phyloP scores from a whole-genome alignment of 2,329 filamentous ascomycete genomes.

The Graphilbum sp. region DNA sequence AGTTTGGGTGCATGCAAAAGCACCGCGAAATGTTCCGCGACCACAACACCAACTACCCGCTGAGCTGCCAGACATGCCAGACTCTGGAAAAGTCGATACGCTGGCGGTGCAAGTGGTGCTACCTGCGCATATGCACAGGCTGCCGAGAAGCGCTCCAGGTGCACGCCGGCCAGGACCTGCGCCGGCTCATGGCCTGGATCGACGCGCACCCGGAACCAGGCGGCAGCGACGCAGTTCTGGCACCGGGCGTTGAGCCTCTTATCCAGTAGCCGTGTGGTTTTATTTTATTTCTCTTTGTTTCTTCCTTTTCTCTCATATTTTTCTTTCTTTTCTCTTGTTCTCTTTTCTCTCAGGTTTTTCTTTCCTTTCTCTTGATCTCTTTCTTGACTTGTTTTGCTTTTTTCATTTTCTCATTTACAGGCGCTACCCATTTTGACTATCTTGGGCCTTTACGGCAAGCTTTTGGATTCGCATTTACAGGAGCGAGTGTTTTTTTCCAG shows the following conservation, averaged over 20 bases:
- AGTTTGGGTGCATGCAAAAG: constrained; percentile 28
- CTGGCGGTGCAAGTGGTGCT: constrained; percentile 32
- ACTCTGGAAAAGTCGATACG: constrained; percentile 27
- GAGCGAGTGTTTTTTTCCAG: too few relatives aligned
- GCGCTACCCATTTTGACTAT: too few relatives aligned
- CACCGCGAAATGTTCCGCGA: constrained; percentile 32
- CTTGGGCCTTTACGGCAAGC: too few relatives aligned
- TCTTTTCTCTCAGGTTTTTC: not conserved
- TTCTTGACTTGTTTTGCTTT: too few relatives aligned
- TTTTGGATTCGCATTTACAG: too few relatives aligned
- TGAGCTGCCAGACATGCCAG: constrained; percentile 37
- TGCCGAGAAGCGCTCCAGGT: constrained; percentile 27
- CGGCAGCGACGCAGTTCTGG: not conserved
- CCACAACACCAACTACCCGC: constrained; percentile 30
- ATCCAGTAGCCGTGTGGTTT: not conserved
- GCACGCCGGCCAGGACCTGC: constrained; percentile 26
- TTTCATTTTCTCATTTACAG: too few relatives aligned
- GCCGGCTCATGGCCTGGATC: constrained; percentile 20
- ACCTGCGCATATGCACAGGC: constrained; percentile 31
- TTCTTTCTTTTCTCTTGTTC: not conserved
- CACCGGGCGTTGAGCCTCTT: not conserved
- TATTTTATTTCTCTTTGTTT: not conserved
- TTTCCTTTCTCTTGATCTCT: not conserved
- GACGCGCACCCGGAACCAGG: not conserved
- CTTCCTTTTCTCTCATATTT: not conserved